Evolutionary conservation across 2,329 filamentous ascomycete species (phyloP).

Genomic region (Cordyceps fumosorosea): DNA sequence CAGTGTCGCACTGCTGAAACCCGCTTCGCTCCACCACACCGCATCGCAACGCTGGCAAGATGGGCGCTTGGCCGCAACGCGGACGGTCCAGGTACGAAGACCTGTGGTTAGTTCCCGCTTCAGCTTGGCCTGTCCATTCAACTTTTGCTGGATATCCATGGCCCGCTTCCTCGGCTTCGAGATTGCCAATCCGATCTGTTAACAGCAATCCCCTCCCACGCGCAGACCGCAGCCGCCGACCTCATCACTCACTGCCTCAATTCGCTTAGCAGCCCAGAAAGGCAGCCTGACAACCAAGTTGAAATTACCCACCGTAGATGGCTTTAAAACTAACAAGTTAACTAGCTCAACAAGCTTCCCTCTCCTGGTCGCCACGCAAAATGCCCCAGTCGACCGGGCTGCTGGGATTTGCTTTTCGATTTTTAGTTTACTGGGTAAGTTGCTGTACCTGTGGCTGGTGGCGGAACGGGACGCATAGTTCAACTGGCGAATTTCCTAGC

Average conservation of each 20-base stretch:
- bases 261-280: neutral
- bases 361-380: neutral
- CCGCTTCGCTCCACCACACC: constrained; percentile 5
- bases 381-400: neutral
- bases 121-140: neutral
- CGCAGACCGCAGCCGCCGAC: neutral
- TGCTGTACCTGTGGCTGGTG: neutral
- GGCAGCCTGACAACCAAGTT: neutral
- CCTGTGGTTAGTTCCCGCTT: neutral
- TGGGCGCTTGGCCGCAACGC: neutral
- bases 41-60: neutral
- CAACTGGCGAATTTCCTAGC: neutral
- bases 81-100: neutral
- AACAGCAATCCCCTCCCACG: neutral
- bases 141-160: neutral
- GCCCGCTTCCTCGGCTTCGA: neutral
- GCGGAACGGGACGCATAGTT: neutral
- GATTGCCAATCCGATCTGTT: neutral
- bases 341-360: neutral
- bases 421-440: neutral
- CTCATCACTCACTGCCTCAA: no score
- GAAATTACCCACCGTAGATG: neutral
- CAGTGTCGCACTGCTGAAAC: neutral
- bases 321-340: neutral
- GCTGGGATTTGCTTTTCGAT: neutral